Evolutionary conservation across 2,329 filamentous ascomycete species (phyloP).

Genomic region (Pestalotiopsis sp.): DNA sequence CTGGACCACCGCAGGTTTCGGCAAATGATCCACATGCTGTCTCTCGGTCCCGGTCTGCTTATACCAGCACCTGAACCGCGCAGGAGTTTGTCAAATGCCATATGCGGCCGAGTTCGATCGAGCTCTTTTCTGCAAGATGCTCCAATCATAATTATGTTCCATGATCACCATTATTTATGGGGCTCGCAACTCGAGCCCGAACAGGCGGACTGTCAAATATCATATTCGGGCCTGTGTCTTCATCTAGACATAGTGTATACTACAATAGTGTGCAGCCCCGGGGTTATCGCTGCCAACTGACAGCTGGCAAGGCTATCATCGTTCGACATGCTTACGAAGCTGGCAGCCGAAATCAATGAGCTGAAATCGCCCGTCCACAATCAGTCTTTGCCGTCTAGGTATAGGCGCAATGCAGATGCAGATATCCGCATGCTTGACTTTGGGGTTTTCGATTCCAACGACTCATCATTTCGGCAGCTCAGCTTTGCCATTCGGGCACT

Average conservation of each 20-base stretch:
- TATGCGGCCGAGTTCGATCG: background rate
- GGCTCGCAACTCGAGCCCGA: constrained; percentile 5
- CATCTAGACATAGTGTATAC: background rate
- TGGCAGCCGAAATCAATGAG: background rate
- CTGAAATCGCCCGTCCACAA: background rate
- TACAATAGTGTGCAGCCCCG: background rate
- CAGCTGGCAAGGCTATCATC: background rate
- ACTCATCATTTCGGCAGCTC: background rate
- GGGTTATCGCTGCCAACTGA: background rate
- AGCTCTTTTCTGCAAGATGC: background rate
- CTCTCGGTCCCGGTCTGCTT: background rate
- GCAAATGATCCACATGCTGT: background rate
- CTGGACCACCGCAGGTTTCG: background rate
- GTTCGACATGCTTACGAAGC: background rate
- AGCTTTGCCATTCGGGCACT: background rate
- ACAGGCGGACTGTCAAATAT: background rate
- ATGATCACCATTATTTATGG: background rate
- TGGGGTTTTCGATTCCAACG: background rate
- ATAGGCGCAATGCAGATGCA: background rate
- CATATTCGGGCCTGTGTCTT: background rate
- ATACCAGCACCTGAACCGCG: background rate
- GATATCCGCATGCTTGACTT: background rate
- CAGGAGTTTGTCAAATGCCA: background rate
- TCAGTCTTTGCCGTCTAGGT: background rate
- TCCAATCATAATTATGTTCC: background rate